Conservation (phyloP, 2,329 filamentous ascomycete genomes). For the Thielaviopsis musarum region DNA sequence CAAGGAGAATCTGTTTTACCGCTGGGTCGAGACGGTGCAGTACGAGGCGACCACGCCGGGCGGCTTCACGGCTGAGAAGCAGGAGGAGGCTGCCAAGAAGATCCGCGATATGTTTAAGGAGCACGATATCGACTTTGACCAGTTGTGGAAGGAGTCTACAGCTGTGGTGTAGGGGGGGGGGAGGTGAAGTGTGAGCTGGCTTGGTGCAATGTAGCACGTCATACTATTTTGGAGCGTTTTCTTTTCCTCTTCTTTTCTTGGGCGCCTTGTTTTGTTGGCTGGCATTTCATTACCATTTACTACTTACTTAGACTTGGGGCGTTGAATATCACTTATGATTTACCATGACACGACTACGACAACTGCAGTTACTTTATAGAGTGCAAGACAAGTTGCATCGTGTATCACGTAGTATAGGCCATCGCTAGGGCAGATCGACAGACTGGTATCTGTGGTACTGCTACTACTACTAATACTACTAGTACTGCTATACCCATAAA, state of each 20-base stretch:
- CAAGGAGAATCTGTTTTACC: slow-evolving; percentile 79
- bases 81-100: slow-evolving; percentile 54
- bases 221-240: no score
- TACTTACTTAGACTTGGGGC: no score
- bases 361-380: no score
- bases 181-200: background rate
- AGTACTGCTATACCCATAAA: no score
- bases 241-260: no score
- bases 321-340: no score
- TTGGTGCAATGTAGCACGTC: background rate
- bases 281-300: no score
- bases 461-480: no score
- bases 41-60: slow-evolving; percentile 66
- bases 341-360: no score
- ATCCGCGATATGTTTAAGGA: slow-evolving; percentile 59
- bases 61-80: slow-evolving; percentile 59
- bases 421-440: background rate
- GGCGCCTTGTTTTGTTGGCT: no score
- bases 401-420: background rate
- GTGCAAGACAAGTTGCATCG: background rate
- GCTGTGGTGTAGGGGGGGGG: slow-evolving; percentile 17
- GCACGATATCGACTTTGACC: slow-evolving; percentile 67
- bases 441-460: background rate
- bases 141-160: slow-evolving; percentile 54
- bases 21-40: slow-evolving; percentile 85